These are phyloP conservation scores for Trichoderma aggressivum DNA, from an alignment of 2,329 filamentous ascomycete species.

Conservation along the genomic window DNA sequence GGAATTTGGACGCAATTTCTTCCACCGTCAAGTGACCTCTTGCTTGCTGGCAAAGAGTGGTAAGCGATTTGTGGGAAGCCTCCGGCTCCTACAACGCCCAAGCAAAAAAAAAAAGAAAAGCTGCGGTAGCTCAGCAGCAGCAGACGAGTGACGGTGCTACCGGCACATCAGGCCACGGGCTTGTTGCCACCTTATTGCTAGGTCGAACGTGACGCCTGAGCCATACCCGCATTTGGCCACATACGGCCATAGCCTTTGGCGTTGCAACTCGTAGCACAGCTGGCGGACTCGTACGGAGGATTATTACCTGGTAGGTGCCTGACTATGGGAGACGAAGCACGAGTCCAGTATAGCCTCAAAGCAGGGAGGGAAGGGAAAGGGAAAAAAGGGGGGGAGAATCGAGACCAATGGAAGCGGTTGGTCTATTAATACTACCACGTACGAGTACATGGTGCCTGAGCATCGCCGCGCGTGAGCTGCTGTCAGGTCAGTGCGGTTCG, in stretches of 20 bases:
- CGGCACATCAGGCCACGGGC: slow-evolving; percentile 14
- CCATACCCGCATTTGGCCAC: not conserved
- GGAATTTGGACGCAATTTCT: not conserved
- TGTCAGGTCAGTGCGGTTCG: not conserved
- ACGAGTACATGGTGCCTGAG: not conserved
- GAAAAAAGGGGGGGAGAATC: not conserved
- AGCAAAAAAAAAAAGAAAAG: not conserved
- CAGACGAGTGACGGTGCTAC: slow-evolving; percentile 10
- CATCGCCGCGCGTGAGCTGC: slow-evolving; percentile 1
- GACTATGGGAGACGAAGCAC: not conserved
- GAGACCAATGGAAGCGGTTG: not conserved
- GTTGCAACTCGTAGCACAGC: not conserved
- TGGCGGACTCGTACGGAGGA: not conserved
- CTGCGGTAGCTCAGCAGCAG: slow-evolving; percentile 12
- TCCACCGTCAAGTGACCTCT: not conserved
- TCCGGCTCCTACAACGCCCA: not conserved
- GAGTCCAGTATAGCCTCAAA: not conserved
- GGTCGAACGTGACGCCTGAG: slow-evolving; percentile 2
- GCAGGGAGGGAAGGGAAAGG: not conserved
- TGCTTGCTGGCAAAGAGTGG: not conserved
- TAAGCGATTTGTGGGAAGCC: slow-evolving; percentile 3
- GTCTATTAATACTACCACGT: not conserved
- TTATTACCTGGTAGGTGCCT: not conserved
- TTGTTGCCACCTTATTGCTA: slow-evolving; percentile 11
- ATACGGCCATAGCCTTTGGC: not conserved